Percentiles rank a stretch among this genome's conserved stretches.
Evolutionary conservation across 2,329 filamentous ascomycete genomes (phyloP).

Genomic region (Alternaria sp.): DNA sequence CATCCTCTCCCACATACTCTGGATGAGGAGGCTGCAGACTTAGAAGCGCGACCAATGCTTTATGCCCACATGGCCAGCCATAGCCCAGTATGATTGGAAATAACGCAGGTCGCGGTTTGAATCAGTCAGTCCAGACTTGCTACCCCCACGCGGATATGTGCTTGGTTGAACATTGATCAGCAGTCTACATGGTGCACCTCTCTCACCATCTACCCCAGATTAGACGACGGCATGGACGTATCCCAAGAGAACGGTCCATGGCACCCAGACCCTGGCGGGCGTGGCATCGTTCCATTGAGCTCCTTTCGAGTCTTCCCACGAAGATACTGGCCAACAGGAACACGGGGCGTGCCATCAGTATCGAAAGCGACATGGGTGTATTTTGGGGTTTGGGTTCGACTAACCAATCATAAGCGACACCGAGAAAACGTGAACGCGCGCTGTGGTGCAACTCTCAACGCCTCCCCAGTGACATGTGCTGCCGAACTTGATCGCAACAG

Average conservation of each 20-base stretch:
- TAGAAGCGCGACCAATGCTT: slow-evolving; percentile 8
- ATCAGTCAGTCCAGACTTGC: neutral
- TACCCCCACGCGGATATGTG: slow-evolving; percentile 12
- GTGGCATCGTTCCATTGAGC: slow-evolving; percentile 12
- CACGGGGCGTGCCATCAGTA: slow-evolving; percentile 19
- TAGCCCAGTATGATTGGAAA: neutral
- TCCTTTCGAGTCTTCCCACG: neutral
- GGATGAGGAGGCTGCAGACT: neutral
- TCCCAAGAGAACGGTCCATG: slow-evolving; percentile 27
- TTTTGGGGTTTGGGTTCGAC: slow-evolving; percentile 8
- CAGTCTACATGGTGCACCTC: neutral
- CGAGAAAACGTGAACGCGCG: slow-evolving; percentile 27
- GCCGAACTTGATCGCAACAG: slow-evolving; percentile 22
- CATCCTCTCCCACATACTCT: neutral
- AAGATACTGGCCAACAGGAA: slow-evolving; percentile 13
- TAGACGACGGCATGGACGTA: slow-evolving; percentile 2
- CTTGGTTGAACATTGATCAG: neutral
- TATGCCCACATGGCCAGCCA: neutral
- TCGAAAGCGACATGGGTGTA: slow-evolving; percentile 14
- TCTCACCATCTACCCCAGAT: slow-evolving; percentile 11
- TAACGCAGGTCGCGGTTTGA: neutral
- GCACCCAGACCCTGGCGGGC: slow-evolving; percentile 18
- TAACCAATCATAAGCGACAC: slow-evolving; percentile 26
- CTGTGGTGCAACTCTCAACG: slow-evolving; percentile 22
- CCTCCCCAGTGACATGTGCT: slow-evolving; percentile 23